Base-by-base conservation (phyloP, 352 stramenopile species). In the Globisporangium okanoganense region DNA sequence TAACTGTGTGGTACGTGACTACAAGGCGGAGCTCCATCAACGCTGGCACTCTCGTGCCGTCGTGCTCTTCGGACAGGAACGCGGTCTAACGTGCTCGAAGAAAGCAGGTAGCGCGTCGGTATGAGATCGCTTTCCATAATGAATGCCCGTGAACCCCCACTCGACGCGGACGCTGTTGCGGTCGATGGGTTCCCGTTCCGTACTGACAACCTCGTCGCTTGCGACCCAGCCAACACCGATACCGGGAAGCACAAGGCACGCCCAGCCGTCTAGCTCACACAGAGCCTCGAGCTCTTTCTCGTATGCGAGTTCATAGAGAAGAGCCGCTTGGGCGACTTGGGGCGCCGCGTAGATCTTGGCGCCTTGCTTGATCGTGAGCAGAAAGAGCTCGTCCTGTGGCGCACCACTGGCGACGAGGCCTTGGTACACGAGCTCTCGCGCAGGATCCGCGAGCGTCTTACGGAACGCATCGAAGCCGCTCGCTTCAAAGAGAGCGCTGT, bases 361-460 rank as follows among this genome's bases (percentile, higher is more conserved):
- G 16, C 22, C 43, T 47, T 18, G 29, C 20, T 36, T 52, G 10
- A 62, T 33, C 12, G n/a, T 20, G 29, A 35, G 53, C n/a, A 27
- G 24, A 18, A 62, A 33, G 12, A 62, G 24, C n/a, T 43, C 22
- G 10, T 35, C n/a, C 10, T 27, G 1, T 12, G 16, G 13, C 36
- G 36, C 36, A 41, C 36, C 36, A 10, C 36, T 18, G 36, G 16
- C 36, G 16, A 6, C 5, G 2, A 10, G 5, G 7, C 48, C 48
- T 41, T 41, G 38, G 13, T 55, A 43, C 56, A 62, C 29, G 5
- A 62, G 56, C 22, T 38, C 56, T 16, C 16, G 43, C 12, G 29
- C 56, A 38, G 56, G 56, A 53, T 48, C 43, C 33, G 36, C 14
- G 0, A 54, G 48, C 25, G 48, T 40, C 8, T 33, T n/a, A 3